A percentile compares a stretch with the other conserved stretches of the same genome.
Evolutionary conservation across 495 filamentous ascomycete genomes (phyloP).

Genomic region (Podospora pseudocomata): DNA sequence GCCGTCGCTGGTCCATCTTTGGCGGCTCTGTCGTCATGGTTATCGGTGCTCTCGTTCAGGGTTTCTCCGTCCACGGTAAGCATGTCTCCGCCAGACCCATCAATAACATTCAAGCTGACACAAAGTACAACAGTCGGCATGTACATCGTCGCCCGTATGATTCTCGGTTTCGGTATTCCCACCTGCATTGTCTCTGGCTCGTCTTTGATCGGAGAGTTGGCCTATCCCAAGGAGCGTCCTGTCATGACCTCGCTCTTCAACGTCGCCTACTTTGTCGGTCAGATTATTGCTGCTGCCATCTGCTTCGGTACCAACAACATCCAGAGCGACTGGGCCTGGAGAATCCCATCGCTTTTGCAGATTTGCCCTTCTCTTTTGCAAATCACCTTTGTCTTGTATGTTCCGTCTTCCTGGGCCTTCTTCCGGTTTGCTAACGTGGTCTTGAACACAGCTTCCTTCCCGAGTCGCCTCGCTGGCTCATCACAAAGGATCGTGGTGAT

Average conservation of each 20-base stretch:
- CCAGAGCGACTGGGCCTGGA: constrained; percentile 57
- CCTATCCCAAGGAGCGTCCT: constrained; percentile 62
- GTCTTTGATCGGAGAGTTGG: constrained; percentile 61
- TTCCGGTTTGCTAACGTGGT: neutral
- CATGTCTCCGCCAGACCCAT: neutral
- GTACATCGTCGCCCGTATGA: constrained; percentile 62
- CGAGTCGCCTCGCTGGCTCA: constrained; percentile 58
- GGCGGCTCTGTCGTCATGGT: constrained; percentile 57
- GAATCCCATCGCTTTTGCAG: constrained; percentile 61
- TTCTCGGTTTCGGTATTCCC: constrained; percentile 63
- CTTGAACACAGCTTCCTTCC: constrained; percentile 41
- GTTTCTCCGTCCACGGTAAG: constrained; percentile 41
- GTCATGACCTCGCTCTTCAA: constrained; percentile 68
- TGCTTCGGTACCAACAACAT: constrained; percentile 58
- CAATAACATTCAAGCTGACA: neutral
- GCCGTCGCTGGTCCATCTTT: constrained; percentile 54
- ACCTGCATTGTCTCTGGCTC: constrained; percentile 64
- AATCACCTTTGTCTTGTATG: constrained; percentile 44
- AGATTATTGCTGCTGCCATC: constrained; percentile 59
- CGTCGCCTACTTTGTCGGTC: constrained; percentile 59
- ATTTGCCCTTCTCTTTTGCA: constrained; percentile 56
- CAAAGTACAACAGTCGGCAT: constrained; percentile 41
- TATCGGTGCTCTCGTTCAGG: constrained; percentile 53
- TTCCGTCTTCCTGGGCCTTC: neutral
- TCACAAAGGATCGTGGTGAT: constrained; percentile 55